A percentile compares a stretch with the other conserved stretches of the same genome.
Conservation (phyloP, 805 yeast species). For the Candida quercuum region DNA sequence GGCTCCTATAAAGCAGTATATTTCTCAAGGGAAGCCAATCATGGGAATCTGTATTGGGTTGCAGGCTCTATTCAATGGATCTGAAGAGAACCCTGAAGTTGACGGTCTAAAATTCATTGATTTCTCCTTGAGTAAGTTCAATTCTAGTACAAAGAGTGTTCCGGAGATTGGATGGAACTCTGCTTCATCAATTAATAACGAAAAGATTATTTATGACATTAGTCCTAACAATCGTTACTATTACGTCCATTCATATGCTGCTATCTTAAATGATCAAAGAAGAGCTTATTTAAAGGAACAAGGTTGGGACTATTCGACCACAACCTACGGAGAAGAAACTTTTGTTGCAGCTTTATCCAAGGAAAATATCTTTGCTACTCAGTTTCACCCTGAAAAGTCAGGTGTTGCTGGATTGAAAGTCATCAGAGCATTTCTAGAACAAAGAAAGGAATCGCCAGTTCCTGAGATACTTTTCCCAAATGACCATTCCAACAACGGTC, state of each 20-base stretch:
- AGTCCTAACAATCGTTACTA: slow-evolving; percentile 71
- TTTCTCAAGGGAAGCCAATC: slow-evolving; percentile 72
- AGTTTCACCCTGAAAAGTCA: slow-evolving; percentile 98
- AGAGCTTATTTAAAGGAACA: slow-evolving; percentile 27
- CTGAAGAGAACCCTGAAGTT: slow-evolving; percentile 66
- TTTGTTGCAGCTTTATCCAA: slow-evolving; percentile 79
- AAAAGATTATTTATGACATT: slow-evolving; percentile 49
- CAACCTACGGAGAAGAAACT: slow-evolving; percentile 70
- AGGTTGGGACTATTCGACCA: slow-evolving; percentile 71
- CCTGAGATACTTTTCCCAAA: slow-evolving; percentile 20
- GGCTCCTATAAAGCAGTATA: slow-evolving; percentile 60
- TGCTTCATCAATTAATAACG: slow-evolving; percentile 21
- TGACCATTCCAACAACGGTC: slow-evolving; percentile 48
- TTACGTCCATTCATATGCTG: slow-evolving; percentile 94
- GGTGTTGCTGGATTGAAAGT: slow-evolving; percentile 85
- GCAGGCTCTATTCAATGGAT: slow-evolving; percentile 72
- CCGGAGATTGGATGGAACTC: slow-evolving; percentile 98
- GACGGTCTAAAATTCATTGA: slow-evolving; percentile 57
- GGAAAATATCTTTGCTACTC: slow-evolving; percentile 88
- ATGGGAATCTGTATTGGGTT: slow-evolving; percentile 99
- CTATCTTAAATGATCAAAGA: slow-evolving; percentile 41
- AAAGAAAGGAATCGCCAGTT: slow-evolving; percentile 15
- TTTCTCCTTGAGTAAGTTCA: slow-evolving; percentile 55
- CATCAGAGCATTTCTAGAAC: slow-evolving; percentile 62
- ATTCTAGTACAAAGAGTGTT: slow-evolving; percentile 63